phyloP scores from a whole-genome alignment of 768 basidiomycete species.

The Leccinum imitatum region DNA sequence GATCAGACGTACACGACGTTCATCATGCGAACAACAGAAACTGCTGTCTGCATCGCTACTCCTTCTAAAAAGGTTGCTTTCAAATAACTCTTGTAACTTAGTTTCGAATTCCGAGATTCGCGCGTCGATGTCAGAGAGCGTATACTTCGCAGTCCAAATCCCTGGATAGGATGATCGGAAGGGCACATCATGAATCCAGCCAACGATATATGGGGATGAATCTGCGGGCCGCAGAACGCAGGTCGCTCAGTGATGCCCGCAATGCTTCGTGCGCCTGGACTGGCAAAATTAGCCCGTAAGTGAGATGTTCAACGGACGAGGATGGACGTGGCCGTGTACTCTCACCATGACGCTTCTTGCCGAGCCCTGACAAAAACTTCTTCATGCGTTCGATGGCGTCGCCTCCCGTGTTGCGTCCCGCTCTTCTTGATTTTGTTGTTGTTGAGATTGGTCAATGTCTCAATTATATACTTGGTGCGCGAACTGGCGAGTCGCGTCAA shows the following conservation, averaged over 20 bases:
- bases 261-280: constrained; percentile 85
- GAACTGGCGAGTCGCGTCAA: constrained; percentile 50
- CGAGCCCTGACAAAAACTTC: constrained; percentile 59
- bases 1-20: not conserved
- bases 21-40: not conserved
- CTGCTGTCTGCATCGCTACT: not conserved
- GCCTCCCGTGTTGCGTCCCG: constrained; percentile 59
- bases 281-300: constrained; percentile 30
- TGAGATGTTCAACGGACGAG: not conserved
- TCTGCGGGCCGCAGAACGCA: constrained; percentile 58
- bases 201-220: too few relatives aligned
- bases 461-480: constrained; percentile 92
- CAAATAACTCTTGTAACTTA: not conserved
- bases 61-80: not conserved
- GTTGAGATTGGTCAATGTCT: constrained; percentile 88
- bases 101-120: not conserved
- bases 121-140: not conserved
- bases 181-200: not conserved
- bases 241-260: constrained; percentile 80
- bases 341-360: too few relatives aligned
- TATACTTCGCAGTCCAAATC: too few relatives aligned
- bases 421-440: constrained; percentile 81
- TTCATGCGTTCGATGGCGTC: constrained; percentile 86
- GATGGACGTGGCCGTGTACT: too few relatives aligned
- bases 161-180: not conserved